These are phyloP conservation scores for Senecio squalidus DNA, from an alignment of 140 eudicot genomes.

Conservation along the genomic window DNA sequence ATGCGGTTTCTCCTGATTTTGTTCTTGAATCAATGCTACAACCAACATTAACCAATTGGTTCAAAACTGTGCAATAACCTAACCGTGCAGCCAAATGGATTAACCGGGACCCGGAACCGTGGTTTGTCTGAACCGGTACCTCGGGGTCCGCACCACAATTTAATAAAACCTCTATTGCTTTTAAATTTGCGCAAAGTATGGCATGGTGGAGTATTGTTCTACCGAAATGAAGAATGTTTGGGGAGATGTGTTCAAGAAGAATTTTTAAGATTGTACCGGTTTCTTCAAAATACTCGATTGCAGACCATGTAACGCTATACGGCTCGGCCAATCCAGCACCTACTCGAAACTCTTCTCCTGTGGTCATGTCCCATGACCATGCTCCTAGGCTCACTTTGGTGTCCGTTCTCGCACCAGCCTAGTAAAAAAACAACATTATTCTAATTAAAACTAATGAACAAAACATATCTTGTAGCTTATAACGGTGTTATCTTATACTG, in stretches of 20 bases:
- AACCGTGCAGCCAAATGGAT: constrained; percentile 70
- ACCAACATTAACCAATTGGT: constrained; percentile 43
- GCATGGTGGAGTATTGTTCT: constrained; percentile 84
- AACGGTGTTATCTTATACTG: no score
- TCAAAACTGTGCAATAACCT: constrained; percentile 40
- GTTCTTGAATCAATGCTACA: constrained; percentile 59
- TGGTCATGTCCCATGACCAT: constrained; percentile 84
- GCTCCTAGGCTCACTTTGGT: constrained; percentile 77
- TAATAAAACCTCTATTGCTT: constrained; percentile 53
- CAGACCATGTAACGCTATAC: constrained; percentile 62
- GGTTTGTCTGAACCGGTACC: constrained; percentile 37
- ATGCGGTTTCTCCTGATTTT: constrained; percentile 62
- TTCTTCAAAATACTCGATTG: constrained; percentile 82
- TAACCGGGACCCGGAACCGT: constrained; percentile 39
- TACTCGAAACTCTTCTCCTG: constrained; percentile 87
- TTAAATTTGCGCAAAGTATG: constrained; percentile 58
- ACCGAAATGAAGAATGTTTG: constrained; percentile 61
- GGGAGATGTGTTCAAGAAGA: constrained; percentile 59
- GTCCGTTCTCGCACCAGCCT: constrained; percentile 75
- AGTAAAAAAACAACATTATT: constrained; percentile 1
- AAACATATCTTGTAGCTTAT: no score
- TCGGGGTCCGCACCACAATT: constrained; percentile 57
- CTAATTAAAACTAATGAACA: no score
- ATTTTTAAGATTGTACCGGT: constrained; percentile 60
- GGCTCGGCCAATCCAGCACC: constrained; percentile 98